A percentile compares a stretch with the other conserved stretches of the same genome.
These are phyloP conservation scores for Orbilia ellipsospora DNA, from an alignment of 2,329 filamentous ascomycete genomes.

Conservation along the genomic window DNA sequence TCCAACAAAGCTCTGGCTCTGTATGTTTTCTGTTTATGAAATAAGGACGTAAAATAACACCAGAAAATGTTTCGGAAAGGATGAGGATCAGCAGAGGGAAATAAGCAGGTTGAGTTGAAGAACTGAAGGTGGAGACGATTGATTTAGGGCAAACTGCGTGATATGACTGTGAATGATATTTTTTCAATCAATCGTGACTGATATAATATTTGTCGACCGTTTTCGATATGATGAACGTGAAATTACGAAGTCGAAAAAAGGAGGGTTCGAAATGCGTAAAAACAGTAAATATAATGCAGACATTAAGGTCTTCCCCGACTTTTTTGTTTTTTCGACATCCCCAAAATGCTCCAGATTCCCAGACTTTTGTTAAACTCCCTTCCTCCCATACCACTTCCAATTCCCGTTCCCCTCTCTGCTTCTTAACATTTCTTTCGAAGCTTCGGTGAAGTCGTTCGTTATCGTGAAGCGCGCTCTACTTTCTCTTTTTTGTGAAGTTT, in stretches of 20 bases:
- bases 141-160: constrained; percentile 1
- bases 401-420: constrained; percentile 3
- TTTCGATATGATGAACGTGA: too few relatives aligned
- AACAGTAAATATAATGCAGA: constrained; percentile 17
- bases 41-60: constrained; percentile 37
- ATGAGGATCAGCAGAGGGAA: neutral
- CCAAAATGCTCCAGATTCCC: constrained; percentile 27
- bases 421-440: constrained; percentile 11
- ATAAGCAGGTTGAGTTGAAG: constrained; percentile 1
- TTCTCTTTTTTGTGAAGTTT: constrained; percentile 35
- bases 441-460: constrained; percentile 8
- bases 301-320: neutral
- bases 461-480: constrained; percentile 26
- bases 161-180: neutral
- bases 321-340: constrained; percentile 12
- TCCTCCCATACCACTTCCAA: neutral
- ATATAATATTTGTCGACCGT: too few relatives aligned
- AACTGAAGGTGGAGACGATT: neutral
- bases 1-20: neutral
- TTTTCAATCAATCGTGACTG: neutral
- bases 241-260: too few relatives aligned
- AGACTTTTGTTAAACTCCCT: constrained; percentile 15
- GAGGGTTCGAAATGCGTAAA: constrained; percentile 1
- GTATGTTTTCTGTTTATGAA: neutral
- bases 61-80: constrained; percentile 29